Evolutionary conservation across 75 land plant genomes (phyloP), one percentile per base, ranked within the genome.

Genomic region (Larix kaempferi): DNA sequence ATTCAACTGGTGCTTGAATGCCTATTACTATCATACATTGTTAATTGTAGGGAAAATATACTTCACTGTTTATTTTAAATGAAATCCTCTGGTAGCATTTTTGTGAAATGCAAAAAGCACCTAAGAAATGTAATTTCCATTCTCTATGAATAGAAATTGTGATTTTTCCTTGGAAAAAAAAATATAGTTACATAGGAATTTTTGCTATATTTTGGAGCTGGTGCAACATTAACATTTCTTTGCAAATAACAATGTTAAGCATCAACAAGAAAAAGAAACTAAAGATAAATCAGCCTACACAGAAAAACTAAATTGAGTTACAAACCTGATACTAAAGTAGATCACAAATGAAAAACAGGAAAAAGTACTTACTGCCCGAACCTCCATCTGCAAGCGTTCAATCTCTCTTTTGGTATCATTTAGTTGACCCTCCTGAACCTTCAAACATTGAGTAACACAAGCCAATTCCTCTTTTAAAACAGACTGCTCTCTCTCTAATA

Each of bases 381-480:
- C 71, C 19, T 66, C 33, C 17, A 66, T 33, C 39, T 33, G 71
- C 39, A 66, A 66, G 29, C 35, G 71, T 16, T 66, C 39, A 66
- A 66, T 8, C 39, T 66, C 71, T 66, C 71, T 66, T 66, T 39
- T 66, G 4, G 71, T 33, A 66, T 66, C 71, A 26, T 66, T 66
- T 33, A 66, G 71, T 33, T 35, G 71, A 17, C 39, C 71, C 16
- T 66, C 71, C 2, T 66, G 71, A 66, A 39, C 29, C 71, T 35
- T 66, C 71, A 66, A 66, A 66, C 37, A 66, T 33, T 37, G 19
- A 66, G 35, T 16, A 19, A 33, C 21, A 21, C 6, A 16, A 66
- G 39, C 71, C 39, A 66, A 66, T 16, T 66, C 71, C 71, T 66
- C 71, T 66, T 66, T 66, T 35, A 66, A 66, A 17, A 66, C 41